Percentiles rank a stretch among this genome's conserved stretches.
Conservation (phyloP, 2,329 filamentous ascomycete genomes). For the Chaetomium strumarium region DNA sequence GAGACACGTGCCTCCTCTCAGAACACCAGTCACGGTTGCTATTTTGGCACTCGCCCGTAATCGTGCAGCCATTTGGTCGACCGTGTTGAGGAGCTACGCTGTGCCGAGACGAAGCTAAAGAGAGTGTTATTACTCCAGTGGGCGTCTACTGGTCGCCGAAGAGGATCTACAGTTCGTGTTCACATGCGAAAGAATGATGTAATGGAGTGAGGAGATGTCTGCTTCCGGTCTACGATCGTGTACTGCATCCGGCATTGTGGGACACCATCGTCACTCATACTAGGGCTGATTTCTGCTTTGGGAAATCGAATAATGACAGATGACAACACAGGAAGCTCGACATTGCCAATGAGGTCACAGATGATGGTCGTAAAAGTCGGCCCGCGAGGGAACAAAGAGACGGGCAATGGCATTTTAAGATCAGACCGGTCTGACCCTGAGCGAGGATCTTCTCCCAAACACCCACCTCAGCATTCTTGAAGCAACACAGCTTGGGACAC, state of each 20-base stretch:
- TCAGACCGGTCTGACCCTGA: neutral
- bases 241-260: neutral
- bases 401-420: neutral
- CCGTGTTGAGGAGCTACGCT: no score
- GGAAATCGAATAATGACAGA: neutral
- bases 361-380: neutral
- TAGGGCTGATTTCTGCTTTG: neutral
- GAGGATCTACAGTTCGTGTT: no score
- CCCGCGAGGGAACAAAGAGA: constrained; percentile 1
- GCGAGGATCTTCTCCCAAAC: neutral
- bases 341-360: neutral
- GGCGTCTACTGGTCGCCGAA: no score
- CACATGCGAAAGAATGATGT: neutral
- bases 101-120: no score
- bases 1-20: no score
- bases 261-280: neutral
- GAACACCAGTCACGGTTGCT: no score
- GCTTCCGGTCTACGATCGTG: no score
- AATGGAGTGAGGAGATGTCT: neutral
- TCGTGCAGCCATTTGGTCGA: no score
- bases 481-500: neutral
- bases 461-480: neutral
- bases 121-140: no score
- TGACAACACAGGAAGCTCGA: neutral
- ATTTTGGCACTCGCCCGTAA: no score